These are phyloP conservation scores for Puya raimondii DNA, from an alignment of 176 grass and related monocot species.

Conservation along the genomic window DNA sequence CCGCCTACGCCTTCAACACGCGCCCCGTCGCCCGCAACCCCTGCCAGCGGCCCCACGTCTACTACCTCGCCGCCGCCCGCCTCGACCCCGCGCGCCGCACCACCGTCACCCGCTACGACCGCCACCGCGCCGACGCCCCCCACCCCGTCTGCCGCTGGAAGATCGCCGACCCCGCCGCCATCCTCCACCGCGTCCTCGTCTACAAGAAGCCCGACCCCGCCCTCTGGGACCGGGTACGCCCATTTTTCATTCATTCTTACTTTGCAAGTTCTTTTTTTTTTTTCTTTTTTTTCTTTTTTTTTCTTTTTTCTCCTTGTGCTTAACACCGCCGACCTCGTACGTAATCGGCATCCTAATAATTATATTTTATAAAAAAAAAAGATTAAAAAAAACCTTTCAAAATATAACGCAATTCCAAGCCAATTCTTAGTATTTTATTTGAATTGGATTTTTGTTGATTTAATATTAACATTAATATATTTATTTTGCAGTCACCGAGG, in stretches of 20 bases:
- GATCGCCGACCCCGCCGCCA: conserved; percentile 42
- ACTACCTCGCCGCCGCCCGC: conserved; percentile 53
- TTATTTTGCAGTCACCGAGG: conserved; percentile 49
- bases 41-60: conserved; percentile 78
- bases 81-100: conserved; percentile 46
- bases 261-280: neutral
- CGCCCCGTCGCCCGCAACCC: conserved; percentile 65
- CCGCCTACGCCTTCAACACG: conserved; percentile 90
- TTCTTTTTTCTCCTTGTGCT: too few relatives aligned
- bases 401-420: too few relatives aligned
- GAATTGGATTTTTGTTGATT: too few relatives aligned
- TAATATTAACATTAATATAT: too few relatives aligned
- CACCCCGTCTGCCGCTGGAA: conserved; percentile 67
- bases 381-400: too few relatives aligned
- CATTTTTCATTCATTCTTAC: too few relatives aligned
- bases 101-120: conserved; percentile 74
- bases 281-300: neutral
- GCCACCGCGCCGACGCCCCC: conserved; percentile 37
- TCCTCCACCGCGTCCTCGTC: conserved; percentile 66
- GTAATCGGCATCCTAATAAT: too few relatives aligned
- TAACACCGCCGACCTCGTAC: too few relatives aligned
- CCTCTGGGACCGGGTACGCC: conserved; percentile 66
- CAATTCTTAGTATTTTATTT: too few relatives aligned
- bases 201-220: conserved; percentile 75
- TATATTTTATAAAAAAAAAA: too few relatives aligned